These are phyloP conservation scores for Stephanodiscus triporus DNA, from an alignment of 108 stramenopile genomes.

Conservation along the genomic window DNA sequence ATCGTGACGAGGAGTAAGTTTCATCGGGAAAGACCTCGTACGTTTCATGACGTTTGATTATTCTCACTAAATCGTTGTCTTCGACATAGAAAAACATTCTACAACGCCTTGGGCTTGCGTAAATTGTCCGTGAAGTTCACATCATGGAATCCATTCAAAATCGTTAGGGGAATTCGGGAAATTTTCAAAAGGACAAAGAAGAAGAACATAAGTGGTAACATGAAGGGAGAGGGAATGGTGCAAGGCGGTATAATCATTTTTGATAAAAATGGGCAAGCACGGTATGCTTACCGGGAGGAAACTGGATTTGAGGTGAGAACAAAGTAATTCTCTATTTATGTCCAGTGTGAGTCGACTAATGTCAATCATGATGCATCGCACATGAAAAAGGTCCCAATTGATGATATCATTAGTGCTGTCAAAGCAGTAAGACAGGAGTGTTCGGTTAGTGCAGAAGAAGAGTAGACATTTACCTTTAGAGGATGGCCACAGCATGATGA, in stretches of 20 bases:
- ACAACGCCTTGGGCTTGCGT: conserved; percentile 55
- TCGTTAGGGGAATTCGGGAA: conserved; percentile 45
- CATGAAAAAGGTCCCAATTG: conserved; percentile 22
- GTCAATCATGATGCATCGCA: too few species aligned
- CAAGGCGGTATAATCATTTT: conserved; percentile 70
- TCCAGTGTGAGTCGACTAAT: too few species aligned
- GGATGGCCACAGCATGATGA: conserved; percentile 17
- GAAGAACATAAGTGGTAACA: conserved; percentile 60
- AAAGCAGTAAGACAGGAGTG: conserved; percentile 30
- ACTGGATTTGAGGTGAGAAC: conserved; percentile 43
- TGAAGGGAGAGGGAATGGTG: conserved; percentile 66
- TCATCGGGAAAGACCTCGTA: not conserved
- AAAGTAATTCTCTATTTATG: not conserved
- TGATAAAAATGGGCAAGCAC: conserved; percentile 34
- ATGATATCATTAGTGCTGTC: conserved; percentile 54
- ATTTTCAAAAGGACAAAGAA: conserved; percentile 39
- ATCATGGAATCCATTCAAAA: conserved; percentile 54
- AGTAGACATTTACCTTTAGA: not conserved
- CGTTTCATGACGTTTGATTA: not conserved
- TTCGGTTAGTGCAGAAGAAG: not conserved
- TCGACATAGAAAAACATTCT: conserved; percentile 42
- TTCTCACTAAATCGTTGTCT: not conserved
- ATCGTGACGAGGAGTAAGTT: conserved; percentile 50
- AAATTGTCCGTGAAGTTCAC: conserved; percentile 26
- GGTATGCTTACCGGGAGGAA: conserved; percentile 61